Base-by-base conservation (phyloP, 352 stramenopile genomes). In the Phytophthora sojae region DNA sequence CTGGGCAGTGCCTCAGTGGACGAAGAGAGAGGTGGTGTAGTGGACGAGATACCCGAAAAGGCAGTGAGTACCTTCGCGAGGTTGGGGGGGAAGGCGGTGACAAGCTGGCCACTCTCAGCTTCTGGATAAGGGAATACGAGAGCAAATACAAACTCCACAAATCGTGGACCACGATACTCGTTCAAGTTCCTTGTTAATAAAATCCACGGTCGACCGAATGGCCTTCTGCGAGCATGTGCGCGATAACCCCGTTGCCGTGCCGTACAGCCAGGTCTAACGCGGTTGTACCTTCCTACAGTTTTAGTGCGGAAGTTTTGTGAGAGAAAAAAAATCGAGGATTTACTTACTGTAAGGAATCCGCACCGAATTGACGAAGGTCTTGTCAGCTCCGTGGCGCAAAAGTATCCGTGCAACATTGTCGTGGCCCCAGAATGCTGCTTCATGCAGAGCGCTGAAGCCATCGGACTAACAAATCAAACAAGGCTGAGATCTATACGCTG, bases 401-500 rank as follows among this genome's bases (percentile, higher is more conserved):
- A 93, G 66, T 9, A 91, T 66, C 4, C 85, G 74, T 45, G 79
- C 83, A 26, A 93, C 80, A 49, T 93, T 80, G 61, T 91, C 79
- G 64, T 87, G 66, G 7, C 85, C 85, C 3, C 62, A 72, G 29
- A 93, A 85, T n/a, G 85, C 83, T 12, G 83, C 83, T 66, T 93
- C 85, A 23, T 93, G 85, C 11, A 93, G 67, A 26, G 85, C 78
- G 49, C 79, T 91, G 58, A 91, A 91, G 58, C 83, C 85, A 54
- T 93, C 85, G 1, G 80, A 86, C 85, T 93, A 55, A 55, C 37
- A 4, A 44, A 17, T n/a, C 14, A 44, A 44, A 42, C 14, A 44
- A 44, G 32, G 14, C 6, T 14, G 35, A 44, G 14, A 15, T 15
- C 37, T 12, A 44, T n/a, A 44, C 37, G 7, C 4, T 7, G 37